Base-by-base conservation (phyloP, 176 grass and related monocot species). In the Avena insularis region DNA sequence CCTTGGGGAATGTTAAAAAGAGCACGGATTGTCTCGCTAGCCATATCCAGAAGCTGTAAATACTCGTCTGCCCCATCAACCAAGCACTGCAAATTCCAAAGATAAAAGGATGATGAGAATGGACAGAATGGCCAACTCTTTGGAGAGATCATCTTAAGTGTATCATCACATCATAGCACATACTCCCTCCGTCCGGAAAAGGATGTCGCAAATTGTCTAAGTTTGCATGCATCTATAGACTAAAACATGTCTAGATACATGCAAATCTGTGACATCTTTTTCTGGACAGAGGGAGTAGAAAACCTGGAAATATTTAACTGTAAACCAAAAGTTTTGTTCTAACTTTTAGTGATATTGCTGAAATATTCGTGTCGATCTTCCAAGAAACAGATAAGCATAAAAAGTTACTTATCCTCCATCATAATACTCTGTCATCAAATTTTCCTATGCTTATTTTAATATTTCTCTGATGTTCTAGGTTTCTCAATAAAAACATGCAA, bases 41-140 rank as follows among this genome's bases (percentile, higher is more conserved):
- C 87, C 29, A 94, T 94, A 88, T 92, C 89, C 89, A 99, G 58
- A 47, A 99, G 92, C 40, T 99, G 97, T 17, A 99, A 80, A 76
- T 94, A 99, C 87, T 99, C 97, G 21, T 96, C 97, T 15, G 97
- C 97, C 8, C 94, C 94, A 89, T 99, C 97, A 19, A 94, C 86
- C 82, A 99, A 89, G 85, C 97, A 96, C 97, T 99, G 92, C 31
- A 77, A 55, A 85, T 78, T 85, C 84, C 50, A 82, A 84, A 53
- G 25, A 64, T 27, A 35, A 16, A 83, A 36, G 15, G 40, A 25
- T 12, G 23, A 54, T 74, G 19, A 83, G 67, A 63, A n/a, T 35
- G 65, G 69, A 83, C 71, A 20, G 21, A 11, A 38, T 9, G 43
- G 61, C 61, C 7, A 31, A 87, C 31, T 63, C 59, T 62, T 63